Evolutionary conservation across 2,329 filamentous ascomycete species (phyloP), one percentile per base, ranked within the genome.

Genomic region (Diaporthe citri): DNA sequence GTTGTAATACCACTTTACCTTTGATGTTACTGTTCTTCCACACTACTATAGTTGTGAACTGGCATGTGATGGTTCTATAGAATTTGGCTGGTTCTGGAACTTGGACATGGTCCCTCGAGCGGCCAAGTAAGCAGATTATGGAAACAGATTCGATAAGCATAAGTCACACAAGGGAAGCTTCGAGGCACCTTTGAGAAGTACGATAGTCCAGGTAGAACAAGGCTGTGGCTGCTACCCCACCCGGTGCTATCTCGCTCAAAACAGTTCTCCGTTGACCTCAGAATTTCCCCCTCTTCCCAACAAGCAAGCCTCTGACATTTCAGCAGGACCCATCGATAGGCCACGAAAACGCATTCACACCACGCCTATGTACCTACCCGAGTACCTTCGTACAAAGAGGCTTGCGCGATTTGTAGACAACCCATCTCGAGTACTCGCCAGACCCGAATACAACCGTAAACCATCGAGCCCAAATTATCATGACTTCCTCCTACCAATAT

Each of bases 391-490:
- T 8, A 22, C 17, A 3, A 56, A 17, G 28, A 22, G 28, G 28
- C 31, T 17, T 22, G 3, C 4, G 55, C 6, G 3, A 17, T 4
- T 1, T 57, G 7, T 22, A 36, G 22, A 57, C 12, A 57, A 7
- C 12, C 28, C 28, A 22, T 6, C 12, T 17, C 13, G 12, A 22
- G 15, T 36, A 10, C 17, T 39, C 28, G 31, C 34, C 17, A 22
- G 7, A 36, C 8, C 4, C 31, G 2, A 36, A 4, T 4, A 1
- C 55, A 3, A 36, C 15, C 9, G 31, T 1, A 1, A 1, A 10
- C 56, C 4, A 41, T 15, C 34, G 2, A 59, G 10, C 34, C 41
- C 3, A 25, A 6, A 46, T 2, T 13, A 20, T 13, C 56, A 31
- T 31, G 41, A 8, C 15, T 28, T 6, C 15, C 25, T 22, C 43